Conservation (phyloP, 371 early-diverging fungal species). For the Capniomyces stellatus region DNA sequence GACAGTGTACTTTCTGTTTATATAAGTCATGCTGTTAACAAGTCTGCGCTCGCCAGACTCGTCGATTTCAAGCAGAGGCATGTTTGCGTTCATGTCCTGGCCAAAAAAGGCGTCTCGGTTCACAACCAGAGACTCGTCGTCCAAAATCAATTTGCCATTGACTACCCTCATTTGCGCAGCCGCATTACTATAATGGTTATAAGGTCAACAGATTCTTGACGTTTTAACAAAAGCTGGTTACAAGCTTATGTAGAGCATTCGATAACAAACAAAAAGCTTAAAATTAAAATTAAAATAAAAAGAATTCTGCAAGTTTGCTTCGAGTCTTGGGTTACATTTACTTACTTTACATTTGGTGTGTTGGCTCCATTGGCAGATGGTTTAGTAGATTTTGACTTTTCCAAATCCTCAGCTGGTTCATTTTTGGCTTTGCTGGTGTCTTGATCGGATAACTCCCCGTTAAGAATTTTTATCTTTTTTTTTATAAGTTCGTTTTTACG, state of each 20-base stretch:
- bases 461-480: conserved; percentile 6
- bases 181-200: conserved; percentile 2
- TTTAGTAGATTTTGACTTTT: not conserved
- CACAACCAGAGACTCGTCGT: conserved; percentile 17
- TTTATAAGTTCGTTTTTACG: conserved; percentile 13
- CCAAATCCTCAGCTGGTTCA: not conserved
- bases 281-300: too few relatives aligned
- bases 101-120: conserved; percentile 9
- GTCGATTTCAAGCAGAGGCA: conserved; percentile 17
- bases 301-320: too few relatives aligned
- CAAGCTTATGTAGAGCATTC: too few relatives aligned
- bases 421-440: not conserved
- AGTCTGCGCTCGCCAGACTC: conserved; percentile 12
- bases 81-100: not conserved
- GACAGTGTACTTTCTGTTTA: conserved; percentile 10
- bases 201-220: not conserved
- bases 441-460: not conserved
- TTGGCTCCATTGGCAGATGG: not conserved
- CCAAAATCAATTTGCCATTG: conserved; percentile 19
- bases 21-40: conserved; percentile 15
- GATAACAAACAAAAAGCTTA: too few relatives aligned
- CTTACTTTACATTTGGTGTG: not conserved
- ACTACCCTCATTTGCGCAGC: conserved; percentile 21
- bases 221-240: too few relatives aligned
- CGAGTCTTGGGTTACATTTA: too few relatives aligned